A percentile compares a stretch with the other conserved stretches of the same genome.
phyloP scores from a whole-genome alignment of 305 asterid genomes.

The Rubia tinctorum region DNA sequence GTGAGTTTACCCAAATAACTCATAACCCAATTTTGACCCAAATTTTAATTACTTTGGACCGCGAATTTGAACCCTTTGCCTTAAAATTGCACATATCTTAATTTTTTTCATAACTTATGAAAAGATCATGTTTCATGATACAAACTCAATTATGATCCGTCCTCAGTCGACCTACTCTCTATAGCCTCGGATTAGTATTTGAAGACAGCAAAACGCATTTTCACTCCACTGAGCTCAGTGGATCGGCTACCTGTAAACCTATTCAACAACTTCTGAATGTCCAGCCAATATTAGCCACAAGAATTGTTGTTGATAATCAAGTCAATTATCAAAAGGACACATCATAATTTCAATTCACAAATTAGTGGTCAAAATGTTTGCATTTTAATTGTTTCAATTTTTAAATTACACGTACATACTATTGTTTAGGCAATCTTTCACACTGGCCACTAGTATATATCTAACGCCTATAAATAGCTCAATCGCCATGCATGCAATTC shows the following conservation, averaged over 20 bases:
- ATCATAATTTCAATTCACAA: background rate
- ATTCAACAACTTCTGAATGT: background rate
- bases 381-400: background rate
- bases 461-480: constrained; percentile 12
- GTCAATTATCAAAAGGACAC: background rate
- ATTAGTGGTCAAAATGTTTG: background rate
- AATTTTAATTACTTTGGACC: no score
- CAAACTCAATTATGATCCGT: no score
- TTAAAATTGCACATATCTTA: no score
- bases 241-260: background rate
- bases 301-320: background rate
- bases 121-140: no score
- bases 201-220: constrained; percentile 1
- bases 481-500: constrained; percentile 7
- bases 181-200: background rate
- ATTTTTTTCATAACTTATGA: no score
- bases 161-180: no score
- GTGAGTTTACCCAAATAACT: no score
- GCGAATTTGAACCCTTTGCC: no score
- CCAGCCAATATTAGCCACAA: constrained; percentile 3
- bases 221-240: constrained; percentile 9
- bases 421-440: background rate
- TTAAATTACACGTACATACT: background rate
- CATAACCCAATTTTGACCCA: no score
- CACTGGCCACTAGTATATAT: background rate